Conservation (phyloP, 2,329 filamentous ascomycete genomes). For the Verticillium klebahnii region DNA sequence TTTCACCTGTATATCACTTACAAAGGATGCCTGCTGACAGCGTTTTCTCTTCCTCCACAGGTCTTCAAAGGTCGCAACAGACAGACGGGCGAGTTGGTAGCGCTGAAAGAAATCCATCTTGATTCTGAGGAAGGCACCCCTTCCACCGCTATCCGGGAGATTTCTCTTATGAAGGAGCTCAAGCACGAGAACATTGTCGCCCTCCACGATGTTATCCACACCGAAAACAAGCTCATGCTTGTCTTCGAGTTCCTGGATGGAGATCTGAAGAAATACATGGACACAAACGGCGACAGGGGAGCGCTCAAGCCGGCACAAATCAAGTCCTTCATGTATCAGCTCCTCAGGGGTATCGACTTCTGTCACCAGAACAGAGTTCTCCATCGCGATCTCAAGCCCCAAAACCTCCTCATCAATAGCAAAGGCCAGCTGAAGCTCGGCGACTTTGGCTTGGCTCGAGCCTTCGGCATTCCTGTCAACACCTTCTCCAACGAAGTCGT, state of each 20-base stretch:
- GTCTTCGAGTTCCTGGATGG: constrained; percentile 99
- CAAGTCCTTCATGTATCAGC: constrained; percentile 99
- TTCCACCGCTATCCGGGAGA: constrained; percentile 95
- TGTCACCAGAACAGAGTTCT: constrained; percentile 97
- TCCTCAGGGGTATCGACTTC: constrained; percentile 92
- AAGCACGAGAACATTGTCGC: constrained; percentile 98
- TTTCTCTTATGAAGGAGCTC: constrained; percentile 98
- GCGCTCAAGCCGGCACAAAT: constrained; percentile 85
- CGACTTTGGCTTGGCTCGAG: constrained; percentile 89
- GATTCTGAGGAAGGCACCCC: constrained; percentile 98
- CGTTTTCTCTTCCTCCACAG: constrained; percentile 37
- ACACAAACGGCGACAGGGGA: constrained; percentile 82
- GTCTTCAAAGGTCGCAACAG: constrained; percentile 98
- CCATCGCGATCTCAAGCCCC: constrained; percentile 91
- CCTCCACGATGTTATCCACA: constrained; percentile 97
- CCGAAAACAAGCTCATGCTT: constrained; percentile 99
- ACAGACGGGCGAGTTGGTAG: constrained; percentile 93
- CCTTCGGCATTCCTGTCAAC: constrained; percentile 95
- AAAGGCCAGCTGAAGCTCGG: constrained; percentile 88
- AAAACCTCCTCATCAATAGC: constrained; percentile 92
- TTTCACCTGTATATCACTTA: not conserved
- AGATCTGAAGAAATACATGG: constrained; percentile 98
- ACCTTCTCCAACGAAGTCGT: constrained; percentile 98
- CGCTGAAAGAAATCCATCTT: constrained; percentile 96
- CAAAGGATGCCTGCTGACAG: not conserved